Percentiles rank a stretch among this genome's conserved stretches.
Conservation (phyloP, 73 alveolate species). For the Paramecium sonneborni region DNA sequence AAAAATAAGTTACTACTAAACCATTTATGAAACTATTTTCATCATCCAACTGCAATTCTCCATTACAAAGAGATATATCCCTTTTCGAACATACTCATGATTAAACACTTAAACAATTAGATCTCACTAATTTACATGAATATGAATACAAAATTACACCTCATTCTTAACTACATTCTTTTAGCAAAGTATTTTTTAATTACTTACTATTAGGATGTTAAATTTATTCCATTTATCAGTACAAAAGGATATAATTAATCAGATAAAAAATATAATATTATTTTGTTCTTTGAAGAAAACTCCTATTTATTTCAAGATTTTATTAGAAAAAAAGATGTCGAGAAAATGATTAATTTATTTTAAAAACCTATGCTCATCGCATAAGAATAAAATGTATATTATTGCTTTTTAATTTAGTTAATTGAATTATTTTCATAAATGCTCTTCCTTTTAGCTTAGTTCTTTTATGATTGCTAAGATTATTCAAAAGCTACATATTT, state of each 20-base stretch:
- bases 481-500: neutral
- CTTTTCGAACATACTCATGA: neutral
- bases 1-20: neutral
- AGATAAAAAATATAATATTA: neutral
- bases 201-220: neutral
- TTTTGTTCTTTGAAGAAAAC: neutral
- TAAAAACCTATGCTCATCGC: neutral
- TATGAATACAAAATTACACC: neutral
- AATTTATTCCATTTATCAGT: neutral
- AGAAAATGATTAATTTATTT: neutral
- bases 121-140: neutral
- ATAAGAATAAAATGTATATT: neutral
- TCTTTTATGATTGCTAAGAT: neutral
- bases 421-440: neutral
- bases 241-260: neutral
- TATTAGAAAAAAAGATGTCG: neutral
- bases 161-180: neutral
- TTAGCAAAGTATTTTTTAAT: neutral
- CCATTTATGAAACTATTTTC: neutral
- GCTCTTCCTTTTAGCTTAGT: neutral
- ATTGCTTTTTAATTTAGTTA: neutral
- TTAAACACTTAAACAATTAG: neutral
- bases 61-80: neutral
- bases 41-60: neutral
- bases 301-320: neutral